Evolutionary conservation across 495 filamentous ascomycete species (phyloP), one percentile per base, ranked within the genome.

Genomic region (Penicillium cosmopolitanum): DNA sequence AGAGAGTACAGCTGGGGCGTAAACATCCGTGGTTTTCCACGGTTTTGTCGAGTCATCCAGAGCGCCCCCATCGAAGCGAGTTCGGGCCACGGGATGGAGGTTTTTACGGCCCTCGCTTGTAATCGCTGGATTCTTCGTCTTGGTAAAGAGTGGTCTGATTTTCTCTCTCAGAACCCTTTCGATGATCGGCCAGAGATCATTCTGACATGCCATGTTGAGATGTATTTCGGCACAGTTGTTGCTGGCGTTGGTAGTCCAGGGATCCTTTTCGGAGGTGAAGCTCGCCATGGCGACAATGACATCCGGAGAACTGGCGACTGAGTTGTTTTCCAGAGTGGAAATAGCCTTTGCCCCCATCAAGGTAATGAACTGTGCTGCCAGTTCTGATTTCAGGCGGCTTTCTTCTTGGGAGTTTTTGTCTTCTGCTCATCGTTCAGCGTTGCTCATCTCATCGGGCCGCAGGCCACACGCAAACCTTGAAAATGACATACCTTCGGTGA

Each of bases 131-230:
- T 87, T 85, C 48, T 79, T 82, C n/a, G 85, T 82, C 56, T 82
- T 84, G n/a, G 83, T 81, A 66, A 92, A 93, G 1, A 89, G 76
- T n/a, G 88, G 87, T 19, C 83, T 84, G n/a, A 93, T 75, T 51
- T 72, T 70, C 4, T 71, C 64, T 36, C 69, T 77, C 4, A 90
- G 76, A 38, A 85, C 71, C 10, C 75, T 68, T n/a, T 87, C 80
- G n/a, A 84, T 66, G 38, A 88, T 77, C 56, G 80, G 72, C 73
- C 73, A 76, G 23, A 70, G 63, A 9, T 61, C 69, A 3, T 53
- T 18, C 33, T 65, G 65, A 25, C 76, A 71, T 2, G 70, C 63
- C 3, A 76, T 63, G 18, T 87, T 72, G 6, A 89, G 58, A 1
- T 63, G 40, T 13, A 68, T 68, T 0, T 84, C 76, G 3, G 63